Base-by-base conservation (phyloP, 495 filamentous ascomycete genomes). In the Beverwykella pulmonaria region DNA sequence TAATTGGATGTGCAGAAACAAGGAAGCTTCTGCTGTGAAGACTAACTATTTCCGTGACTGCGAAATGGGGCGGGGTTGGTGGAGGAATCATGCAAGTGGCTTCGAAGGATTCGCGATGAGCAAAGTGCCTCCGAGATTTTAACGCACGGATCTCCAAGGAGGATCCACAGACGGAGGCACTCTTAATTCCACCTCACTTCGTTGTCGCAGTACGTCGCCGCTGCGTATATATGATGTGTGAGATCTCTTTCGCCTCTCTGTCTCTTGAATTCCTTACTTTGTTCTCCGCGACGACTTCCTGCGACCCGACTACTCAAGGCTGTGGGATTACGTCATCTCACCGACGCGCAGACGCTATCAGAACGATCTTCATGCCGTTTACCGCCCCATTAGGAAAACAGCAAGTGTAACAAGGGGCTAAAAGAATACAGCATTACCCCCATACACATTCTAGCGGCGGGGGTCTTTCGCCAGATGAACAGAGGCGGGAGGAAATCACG, bases 141-240 rank as follows among this genome's bases (percentile, higher is more conserved):
- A 23, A 53, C 54, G 63, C 63, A 65, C 63, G 30, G 63, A 29
- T 54, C 52, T 19, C 14, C 32, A 19, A 58, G 48, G 48, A 27
- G 63, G 63, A 65, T 65, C 22, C 20, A 50, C 8, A 23, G 48
- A 58, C 62, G 29, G 36, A 34, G 39, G 36, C 10, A 20, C 46
- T 52, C 41, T 65, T 65, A 65, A 59, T 52, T 59, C 7, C 54
- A 65, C 63, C 30, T 59, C 63, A 41, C 55, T 44, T 14, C 39
- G 17, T 44, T 44, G 39, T 44, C 39, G 17, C 39, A n/a, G 17
- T 14, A 44, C 39, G 39, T 44, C 39, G 39, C 8, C 39, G 17
- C 8, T 44, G 39, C 39, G 17, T 4, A 34, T 44, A 10, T 44
- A n/a, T 44, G 39, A 15, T 14, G 2, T 44, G 2, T 44, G 39